A percentile compares a stretch with the other conserved stretches of the same genome.
Conservation (phyloP, 352 stramenopile species). For the Saprolegnia diclina region DNA sequence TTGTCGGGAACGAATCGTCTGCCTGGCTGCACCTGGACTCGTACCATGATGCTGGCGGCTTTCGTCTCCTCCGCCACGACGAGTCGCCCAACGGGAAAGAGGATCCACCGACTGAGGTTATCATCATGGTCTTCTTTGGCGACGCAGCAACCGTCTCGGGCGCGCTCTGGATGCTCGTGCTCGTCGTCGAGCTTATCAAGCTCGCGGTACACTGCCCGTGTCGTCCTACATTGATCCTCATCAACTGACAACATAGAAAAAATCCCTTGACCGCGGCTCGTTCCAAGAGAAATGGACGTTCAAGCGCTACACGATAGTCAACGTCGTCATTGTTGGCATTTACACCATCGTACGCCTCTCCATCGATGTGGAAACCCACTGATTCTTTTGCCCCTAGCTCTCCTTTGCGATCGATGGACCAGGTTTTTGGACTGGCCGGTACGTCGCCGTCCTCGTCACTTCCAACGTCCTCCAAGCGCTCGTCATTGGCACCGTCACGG, state of each 20-base stretch:
- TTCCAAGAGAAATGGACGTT: conserved; percentile 5
- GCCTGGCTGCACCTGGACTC: conserved; percentile 21
- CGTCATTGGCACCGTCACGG: conserved; percentile 4
- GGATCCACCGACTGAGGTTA: conserved; percentile 3
- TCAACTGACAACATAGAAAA: conserved; percentile 14
- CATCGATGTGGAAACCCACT: background rate
- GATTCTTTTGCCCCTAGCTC: background rate
- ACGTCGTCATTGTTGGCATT: background rate
- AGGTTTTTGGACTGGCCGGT: conserved; percentile 6
- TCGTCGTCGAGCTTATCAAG: conserved; percentile 15
- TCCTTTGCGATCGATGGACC: conserved; percentile 11
- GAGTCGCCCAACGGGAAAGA: background rate
- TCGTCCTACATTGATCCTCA: background rate
- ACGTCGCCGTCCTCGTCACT: background rate
- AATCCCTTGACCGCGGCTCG: conserved; percentile 3
- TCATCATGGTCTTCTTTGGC: conserved; percentile 15
- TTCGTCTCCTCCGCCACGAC: conserved; percentile 14
- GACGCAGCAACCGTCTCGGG: conserved; percentile 15
- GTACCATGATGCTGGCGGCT: conserved; percentile 15
- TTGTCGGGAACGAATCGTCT: background rate
- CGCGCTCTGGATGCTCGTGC: conserved; percentile 26
- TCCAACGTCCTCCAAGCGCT: background rate
- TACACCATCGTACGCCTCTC: conserved; percentile 2
- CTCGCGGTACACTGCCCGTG: conserved; percentile 4
- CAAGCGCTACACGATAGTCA: conserved; percentile 4